A percentile compares a stretch with the other conserved stretches of the same genome.
Evolutionary conservation across 495 filamentous ascomycete genomes (phyloP).

Genomic region (Cudoniella acicularis): DNA sequence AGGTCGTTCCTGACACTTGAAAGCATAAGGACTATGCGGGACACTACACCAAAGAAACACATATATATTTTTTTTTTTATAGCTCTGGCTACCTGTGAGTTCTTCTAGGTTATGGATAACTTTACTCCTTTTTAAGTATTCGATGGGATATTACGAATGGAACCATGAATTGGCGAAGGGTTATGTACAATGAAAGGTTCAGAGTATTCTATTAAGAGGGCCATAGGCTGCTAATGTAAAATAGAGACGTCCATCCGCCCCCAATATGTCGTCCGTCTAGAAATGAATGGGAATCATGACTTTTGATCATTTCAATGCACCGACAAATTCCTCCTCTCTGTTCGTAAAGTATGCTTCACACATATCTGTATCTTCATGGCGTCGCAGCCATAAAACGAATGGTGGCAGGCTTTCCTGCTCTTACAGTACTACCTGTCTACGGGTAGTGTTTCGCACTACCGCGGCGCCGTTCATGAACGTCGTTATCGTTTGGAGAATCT

Average conservation of each 20-base stretch:
- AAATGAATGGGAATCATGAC: slow-evolving; percentile 21
- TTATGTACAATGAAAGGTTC: slow-evolving; percentile 6
- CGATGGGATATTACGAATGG: too few relatives aligned
- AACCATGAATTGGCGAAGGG: too few relatives aligned
- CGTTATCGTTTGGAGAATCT: background rate
- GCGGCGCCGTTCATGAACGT: background rate
- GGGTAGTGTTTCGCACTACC: slow-evolving; percentile 3
- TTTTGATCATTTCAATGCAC: background rate
- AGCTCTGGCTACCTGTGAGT: too few relatives aligned
- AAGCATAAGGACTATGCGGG: too few relatives aligned
- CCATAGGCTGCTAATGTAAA: slow-evolving; percentile 11
- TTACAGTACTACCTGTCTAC: background rate
- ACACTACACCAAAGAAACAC: too few relatives aligned
- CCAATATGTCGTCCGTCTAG: slow-evolving; percentile 13
- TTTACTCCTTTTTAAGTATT: too few relatives aligned
- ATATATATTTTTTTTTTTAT: too few relatives aligned
- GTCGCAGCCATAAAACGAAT: background rate
- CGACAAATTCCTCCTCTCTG: background rate
- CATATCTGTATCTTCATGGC: background rate
- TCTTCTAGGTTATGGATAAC: too few relatives aligned
- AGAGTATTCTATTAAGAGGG: slow-evolving; percentile 25
- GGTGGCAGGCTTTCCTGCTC: background rate
- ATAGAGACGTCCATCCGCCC: slow-evolving; percentile 7
- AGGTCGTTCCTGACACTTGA: too few relatives aligned
- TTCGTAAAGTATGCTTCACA: too few relatives aligned